These are phyloP conservation scores for Paramecium tetraurelia DNA, from an alignment of 73 alveolate genomes.

Conservation along the genomic window DNA sequence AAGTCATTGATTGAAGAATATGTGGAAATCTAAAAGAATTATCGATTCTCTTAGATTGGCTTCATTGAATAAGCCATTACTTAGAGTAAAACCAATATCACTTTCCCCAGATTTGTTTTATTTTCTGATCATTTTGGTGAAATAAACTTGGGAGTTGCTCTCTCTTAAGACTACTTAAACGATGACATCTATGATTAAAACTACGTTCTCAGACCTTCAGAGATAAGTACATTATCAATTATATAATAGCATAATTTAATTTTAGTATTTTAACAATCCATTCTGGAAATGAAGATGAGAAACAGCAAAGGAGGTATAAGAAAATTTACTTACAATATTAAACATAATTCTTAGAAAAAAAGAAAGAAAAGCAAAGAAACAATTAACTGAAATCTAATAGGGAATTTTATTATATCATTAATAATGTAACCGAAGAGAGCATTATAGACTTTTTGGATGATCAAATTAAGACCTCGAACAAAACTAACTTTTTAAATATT, in stretches of 20 bases:
- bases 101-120: constrained; percentile 30
- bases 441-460: neutral
- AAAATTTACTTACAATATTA: neutral
- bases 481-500: neutral
- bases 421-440: neutral
- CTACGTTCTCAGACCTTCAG: neutral
- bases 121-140: constrained; percentile 29
- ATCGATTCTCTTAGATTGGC: neutral
- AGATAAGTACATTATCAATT: neutral
- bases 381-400: neutral
- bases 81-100: neutral
- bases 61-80: neutral
- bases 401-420: neutral
- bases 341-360: neutral
- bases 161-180: neutral
- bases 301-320: neutral
- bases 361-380: neutral
- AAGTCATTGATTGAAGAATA: neutral
- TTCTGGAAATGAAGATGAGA: constrained; percentile 3
- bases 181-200: neutral
- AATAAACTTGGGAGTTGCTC: neutral
- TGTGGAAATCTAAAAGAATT: neutral
- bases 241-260: neutral
- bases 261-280: neutral
- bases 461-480: neutral